Conservation (phyloP, 176 grass and related monocot species). For the Carex kokanica region DNA sequence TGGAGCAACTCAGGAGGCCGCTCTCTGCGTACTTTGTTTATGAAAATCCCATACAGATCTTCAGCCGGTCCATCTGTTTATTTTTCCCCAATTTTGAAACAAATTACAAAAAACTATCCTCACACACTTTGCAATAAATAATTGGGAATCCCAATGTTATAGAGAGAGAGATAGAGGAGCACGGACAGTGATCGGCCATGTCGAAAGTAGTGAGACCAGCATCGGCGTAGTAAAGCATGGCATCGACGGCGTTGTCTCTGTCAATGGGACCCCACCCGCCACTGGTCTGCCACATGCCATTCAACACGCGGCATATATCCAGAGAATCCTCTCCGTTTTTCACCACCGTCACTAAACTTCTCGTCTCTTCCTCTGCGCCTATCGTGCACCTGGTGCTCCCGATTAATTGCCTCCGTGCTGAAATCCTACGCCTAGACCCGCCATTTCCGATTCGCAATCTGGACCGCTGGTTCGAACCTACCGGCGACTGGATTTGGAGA, state of each 20-base stretch:
- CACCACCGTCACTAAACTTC: no score
- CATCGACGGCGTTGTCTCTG: constrained; percentile 63
- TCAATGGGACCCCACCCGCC: constrained; percentile 89
- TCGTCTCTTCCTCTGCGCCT: constrained; percentile 20
- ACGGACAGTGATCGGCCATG: constrained; percentile 86
- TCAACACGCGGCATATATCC: constrained; percentile 88
- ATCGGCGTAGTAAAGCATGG: constrained; percentile 83
- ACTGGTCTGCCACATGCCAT: constrained; percentile 97
- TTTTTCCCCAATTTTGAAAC: not conserved
- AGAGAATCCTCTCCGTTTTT: constrained; percentile 56
- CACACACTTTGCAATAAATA: not conserved
- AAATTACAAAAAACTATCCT: not conserved
- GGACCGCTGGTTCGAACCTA: not conserved
- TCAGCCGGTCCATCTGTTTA: constrained; percentile 86
- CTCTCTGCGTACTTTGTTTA: constrained; percentile 74
- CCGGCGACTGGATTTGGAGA: constrained; percentile 2
- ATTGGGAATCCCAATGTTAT: not conserved
- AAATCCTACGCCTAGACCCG: constrained; percentile 11
- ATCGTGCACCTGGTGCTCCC: constrained; percentile 14
- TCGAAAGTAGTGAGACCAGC: constrained; percentile 83
- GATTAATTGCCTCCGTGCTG: not conserved
- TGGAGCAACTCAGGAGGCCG: constrained; percentile 61
- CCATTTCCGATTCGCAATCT: not conserved
- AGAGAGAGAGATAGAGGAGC: not conserved
- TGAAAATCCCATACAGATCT: constrained; percentile 86